Conservation (phyloP, 805 yeast genomes). For the Saccharomycopsis sp. region DNA sequence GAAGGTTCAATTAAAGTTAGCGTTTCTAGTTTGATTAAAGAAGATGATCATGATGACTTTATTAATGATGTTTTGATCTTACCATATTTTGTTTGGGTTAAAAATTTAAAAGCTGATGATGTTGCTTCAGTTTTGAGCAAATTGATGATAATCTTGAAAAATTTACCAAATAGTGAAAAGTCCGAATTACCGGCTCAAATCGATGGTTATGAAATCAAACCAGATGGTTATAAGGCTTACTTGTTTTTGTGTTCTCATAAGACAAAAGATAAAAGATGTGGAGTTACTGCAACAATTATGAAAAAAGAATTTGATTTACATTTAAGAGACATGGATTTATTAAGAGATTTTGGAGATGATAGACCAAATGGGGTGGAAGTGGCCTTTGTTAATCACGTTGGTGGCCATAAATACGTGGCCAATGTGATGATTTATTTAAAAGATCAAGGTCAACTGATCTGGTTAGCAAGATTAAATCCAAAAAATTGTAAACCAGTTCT, state of each 20-base stretch:
- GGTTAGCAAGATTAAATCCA: conserved; percentile 86
- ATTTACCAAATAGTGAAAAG: conserved; percentile 24
- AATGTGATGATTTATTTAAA: conserved; percentile 70
- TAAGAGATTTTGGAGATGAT: conserved; percentile 68
- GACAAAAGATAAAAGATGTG: conserved; percentile 89
- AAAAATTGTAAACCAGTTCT: conserved; percentile 61
- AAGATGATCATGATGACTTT: conserved; percentile 23
- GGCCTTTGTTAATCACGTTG: conserved; percentile 73
- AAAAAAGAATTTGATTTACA: conserved; percentile 66
- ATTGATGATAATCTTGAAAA: conserved; percentile 33
- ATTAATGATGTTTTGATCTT: conserved; percentile 49
- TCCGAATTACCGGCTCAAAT: conserved; percentile 18
- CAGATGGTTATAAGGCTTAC: conserved; percentile 33
- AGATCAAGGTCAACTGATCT: conserved; percentile 65
- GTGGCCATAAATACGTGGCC: conserved; percentile 93
- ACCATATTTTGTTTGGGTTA: conserved; percentile 68
- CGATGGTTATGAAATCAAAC: conserved; percentile 25
- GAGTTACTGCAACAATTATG: conserved; percentile 86
- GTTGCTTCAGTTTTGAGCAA: conserved; percentile 35
- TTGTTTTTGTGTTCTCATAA: conserved; percentile 80
- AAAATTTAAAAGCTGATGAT: conserved; percentile 33
- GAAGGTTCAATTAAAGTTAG: conserved; percentile 35
- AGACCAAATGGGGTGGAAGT: conserved; percentile 68
- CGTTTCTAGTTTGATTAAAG: conserved; percentile 44
- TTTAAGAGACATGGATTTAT: conserved; percentile 58